A percentile compares a stretch with the other conserved stretches of the same genome.
Evolutionary conservation across 106 monocot species (phyloP).

Genomic region (Xerophyta viscosa): DNA sequence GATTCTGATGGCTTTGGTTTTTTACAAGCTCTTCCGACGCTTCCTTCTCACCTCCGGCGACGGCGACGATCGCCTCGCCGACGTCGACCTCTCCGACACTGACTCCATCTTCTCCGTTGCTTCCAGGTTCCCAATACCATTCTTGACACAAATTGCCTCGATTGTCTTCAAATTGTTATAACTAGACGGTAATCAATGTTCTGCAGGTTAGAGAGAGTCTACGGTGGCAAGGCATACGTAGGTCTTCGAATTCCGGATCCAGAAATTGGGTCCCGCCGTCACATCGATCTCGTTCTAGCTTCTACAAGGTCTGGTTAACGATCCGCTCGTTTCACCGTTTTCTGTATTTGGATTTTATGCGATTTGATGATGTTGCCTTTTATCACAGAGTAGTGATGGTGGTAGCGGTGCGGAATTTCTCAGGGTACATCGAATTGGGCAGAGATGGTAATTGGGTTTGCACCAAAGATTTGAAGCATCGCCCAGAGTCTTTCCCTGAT

Average conservation of each 20-base stretch:
- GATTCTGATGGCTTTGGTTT: slow-evolving; percentile 65
- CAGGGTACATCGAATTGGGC: slow-evolving; percentile 49
- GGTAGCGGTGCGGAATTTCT: slow-evolving; percentile 53
- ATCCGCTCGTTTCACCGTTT: neutral
- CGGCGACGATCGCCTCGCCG: slow-evolving; percentile 29
- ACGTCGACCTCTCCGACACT: slow-evolving; percentile 39
- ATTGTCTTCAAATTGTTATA: slow-evolving; percentile 1
- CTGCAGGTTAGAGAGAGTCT: slow-evolving; percentile 68
- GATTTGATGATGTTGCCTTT: neutral
- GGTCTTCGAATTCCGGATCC: slow-evolving; percentile 91
- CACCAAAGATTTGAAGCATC: slow-evolving; percentile 30
- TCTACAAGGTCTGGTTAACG: slow-evolving; percentile 32
- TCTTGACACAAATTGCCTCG: neutral
- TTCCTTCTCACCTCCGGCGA: slow-evolving; percentile 10
- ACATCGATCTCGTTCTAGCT: slow-evolving; percentile 70
- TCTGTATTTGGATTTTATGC: neutral
- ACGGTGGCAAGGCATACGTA: slow-evolving; percentile 74
- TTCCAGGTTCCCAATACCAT: slow-evolving; percentile 26
- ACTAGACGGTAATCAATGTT: neutral
- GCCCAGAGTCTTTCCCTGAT: slow-evolving; percentile 32
- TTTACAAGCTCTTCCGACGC: slow-evolving; percentile 45
- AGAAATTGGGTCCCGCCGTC: slow-evolving; percentile 47
- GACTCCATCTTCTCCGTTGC: slow-evolving; percentile 57
- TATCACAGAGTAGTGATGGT: slow-evolving; percentile 67
- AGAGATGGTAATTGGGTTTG: slow-evolving; percentile 73